phyloP scores from a whole-genome alignment of 2,329 filamentous ascomycete genomes.

The Thermothelomyces thermophilus region DNA sequence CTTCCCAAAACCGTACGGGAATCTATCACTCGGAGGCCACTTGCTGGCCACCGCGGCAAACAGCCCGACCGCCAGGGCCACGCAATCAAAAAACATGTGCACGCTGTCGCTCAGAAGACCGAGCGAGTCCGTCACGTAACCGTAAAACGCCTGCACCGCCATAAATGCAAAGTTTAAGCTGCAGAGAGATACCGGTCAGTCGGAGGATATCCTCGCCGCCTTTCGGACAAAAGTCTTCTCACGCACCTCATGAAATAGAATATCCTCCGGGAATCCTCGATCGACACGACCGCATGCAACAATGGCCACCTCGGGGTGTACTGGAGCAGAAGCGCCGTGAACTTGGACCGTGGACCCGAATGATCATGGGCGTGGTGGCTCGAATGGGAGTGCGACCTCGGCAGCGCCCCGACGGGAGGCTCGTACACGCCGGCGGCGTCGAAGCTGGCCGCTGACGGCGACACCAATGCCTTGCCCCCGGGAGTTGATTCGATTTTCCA shows the following conservation, averaged over 20 bases:
- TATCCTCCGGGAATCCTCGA: conserved; percentile 89
- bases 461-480: conserved; percentile 36
- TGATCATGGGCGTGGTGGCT: conserved; percentile 24
- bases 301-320: conserved; percentile 67
- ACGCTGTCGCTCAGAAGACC: conserved; percentile 96
- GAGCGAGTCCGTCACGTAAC: conserved; percentile 85
- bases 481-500: conserved; percentile 38
- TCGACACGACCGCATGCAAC: conserved; percentile 75
- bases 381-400: conserved; percentile 16
- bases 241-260: conserved; percentile 92
- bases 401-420: conserved; percentile 21
- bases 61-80: conserved; percentile 82
- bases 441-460: conserved; percentile 26
- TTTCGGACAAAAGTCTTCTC: too few species aligned
- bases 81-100: conserved; percentile 98
- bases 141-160: conserved; percentile 89
- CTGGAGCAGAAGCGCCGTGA: conserved; percentile 68
- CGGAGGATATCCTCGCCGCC: too few species aligned
- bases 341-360: conserved; percentile 50
- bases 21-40: conserved; percentile 82
- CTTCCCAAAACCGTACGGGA: conserved; percentile 94
- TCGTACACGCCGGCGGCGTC: conserved; percentile 28
- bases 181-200: conserved; percentile 10
- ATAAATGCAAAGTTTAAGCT: conserved; percentile 94
- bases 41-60: conserved; percentile 93